Evolutionary conservation across 805 yeast species (phyloP), one percentile per base, ranked within the genome.

Genomic region (Metschnikowia similis): DNA sequence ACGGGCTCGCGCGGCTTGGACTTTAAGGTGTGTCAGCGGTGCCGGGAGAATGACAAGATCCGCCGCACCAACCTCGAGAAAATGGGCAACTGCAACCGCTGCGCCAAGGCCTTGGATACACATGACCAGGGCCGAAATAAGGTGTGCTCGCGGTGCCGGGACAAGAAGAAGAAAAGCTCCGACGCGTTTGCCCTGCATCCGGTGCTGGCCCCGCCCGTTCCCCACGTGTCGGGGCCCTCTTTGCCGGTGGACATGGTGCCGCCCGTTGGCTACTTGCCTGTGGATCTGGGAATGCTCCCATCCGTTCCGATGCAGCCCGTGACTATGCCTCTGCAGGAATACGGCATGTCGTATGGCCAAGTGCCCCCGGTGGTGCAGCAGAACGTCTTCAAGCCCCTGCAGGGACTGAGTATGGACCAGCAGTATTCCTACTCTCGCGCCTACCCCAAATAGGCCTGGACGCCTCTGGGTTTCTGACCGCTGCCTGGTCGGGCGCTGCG

Each of bases 21-120:
- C 47, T 83, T 69, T 64, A 83, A 83, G 60, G 88, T 84, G n/a
- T 84, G 89, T 60, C 69, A 75, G 51, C 67, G 87, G 54, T 84
- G 89, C 62, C 70, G 88, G 50, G 79, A 73, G 42, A 82, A 80
- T 56, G 88, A 83, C 60, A 81, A 78, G 59, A 66, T 77, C 42
- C 70, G 88, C 54, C 65, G 88, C 50, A 70, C 78, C 31, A 75
- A 75, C 45, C 64, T 83, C 51, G 87, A 82, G 58, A 75, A 74
- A 50, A 65, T 72, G 57, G 86, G 87, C 11, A 74, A 77, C 47
- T 84, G 88, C 59, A 82, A 81, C 59, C 71, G 88, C 47, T 84
- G 88, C 65, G 83, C 85, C 4, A 69, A 70, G 50, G 67, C 72
- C 0, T 63, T 83, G 51, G 66, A 62, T n/a, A 69, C 71, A 0